phyloP scores from a whole-genome alignment of 768 basidiomycete species.

The Calocera cornea region DNA sequence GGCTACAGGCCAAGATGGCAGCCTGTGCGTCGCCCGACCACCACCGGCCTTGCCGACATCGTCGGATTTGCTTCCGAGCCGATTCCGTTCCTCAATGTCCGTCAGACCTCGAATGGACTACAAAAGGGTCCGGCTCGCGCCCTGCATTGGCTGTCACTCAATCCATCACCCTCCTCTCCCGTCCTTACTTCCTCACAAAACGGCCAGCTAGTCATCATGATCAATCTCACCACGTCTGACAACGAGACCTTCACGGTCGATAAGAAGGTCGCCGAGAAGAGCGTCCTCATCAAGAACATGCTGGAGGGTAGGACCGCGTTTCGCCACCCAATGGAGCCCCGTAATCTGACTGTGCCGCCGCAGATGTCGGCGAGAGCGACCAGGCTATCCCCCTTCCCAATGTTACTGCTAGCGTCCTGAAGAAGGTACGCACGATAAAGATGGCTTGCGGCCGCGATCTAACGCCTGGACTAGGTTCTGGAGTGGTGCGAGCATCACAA shows the following conservation, averaged over 20 bases:
- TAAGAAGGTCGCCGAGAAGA: conserved; percentile 87
- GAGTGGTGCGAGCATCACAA: conserved; percentile 99
- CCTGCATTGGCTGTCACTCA: background rate
- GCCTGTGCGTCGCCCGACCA: too few species aligned
- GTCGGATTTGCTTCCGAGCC: background rate
- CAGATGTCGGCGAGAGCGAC: conserved; percentile 89
- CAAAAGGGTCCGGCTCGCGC: background rate
- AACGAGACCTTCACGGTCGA: conserved; percentile 90
- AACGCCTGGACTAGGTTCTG: conserved; percentile 48
- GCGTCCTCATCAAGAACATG: conserved; percentile 98
- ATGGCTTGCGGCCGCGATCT: background rate
- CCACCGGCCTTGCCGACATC: too few species aligned
- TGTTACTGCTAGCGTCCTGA: conserved; percentile 81
- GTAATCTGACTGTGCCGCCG: background rate
- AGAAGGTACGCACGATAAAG: conserved; percentile 51
- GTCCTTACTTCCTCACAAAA: conserved; percentile 11
- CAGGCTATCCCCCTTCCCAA: conserved; percentile 91
- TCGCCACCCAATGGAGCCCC: background rate
- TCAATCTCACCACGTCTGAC: conserved; percentile 85
- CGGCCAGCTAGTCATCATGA: conserved; percentile 38
- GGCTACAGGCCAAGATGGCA: background rate
- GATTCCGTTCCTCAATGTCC: background rate
- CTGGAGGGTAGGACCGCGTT: conserved; percentile 60
- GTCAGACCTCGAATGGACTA: background rate
- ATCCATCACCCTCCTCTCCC: conserved; percentile 1